Conservation (phyloP, 2,329 filamentous ascomycete species). For the Trichoderma atrobrunneum region DNA sequence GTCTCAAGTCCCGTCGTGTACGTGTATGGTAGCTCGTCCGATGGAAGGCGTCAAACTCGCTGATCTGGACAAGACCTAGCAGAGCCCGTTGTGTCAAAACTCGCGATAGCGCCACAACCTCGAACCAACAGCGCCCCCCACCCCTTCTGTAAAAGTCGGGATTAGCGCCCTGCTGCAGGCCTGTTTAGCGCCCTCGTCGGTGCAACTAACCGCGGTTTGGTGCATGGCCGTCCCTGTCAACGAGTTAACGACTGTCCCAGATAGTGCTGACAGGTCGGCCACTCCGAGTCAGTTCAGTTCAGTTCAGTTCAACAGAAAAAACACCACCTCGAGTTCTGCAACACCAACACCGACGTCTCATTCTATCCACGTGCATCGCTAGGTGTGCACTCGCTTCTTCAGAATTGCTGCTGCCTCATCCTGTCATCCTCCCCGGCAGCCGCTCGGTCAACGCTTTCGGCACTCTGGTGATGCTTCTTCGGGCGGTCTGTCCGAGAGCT, state of each 20-base stretch:
- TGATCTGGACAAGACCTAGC: background rate
- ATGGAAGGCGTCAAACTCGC: background rate
- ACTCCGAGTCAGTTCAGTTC: background rate
- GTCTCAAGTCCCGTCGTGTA: too few relatives aligned
- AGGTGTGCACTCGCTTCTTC: background rate
- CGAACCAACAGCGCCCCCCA: background rate
- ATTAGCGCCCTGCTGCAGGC: background rate
- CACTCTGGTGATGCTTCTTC: background rate
- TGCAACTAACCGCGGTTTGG: background rate
- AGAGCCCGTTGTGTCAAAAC: background rate
- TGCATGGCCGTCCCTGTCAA: background rate
- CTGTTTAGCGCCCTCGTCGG: background rate
- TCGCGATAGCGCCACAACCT: background rate
- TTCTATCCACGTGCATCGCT: background rate
- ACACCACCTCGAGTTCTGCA: background rate
- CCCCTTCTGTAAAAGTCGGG: background rate
- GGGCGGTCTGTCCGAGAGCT: background rate
- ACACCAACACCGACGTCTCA: background rate
- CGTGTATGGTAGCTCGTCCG: background rate
- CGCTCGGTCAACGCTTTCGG: constrained; percentile 7
- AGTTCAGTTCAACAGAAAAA: background rate
- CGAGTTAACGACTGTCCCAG: background rate
- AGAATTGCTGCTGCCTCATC: background rate
- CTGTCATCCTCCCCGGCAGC: background rate
- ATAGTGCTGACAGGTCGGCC: constrained; percentile 16